Evolutionary conservation across 495 filamentous ascomycete genomes (phyloP).

Genomic region (Lasiosphaeria miniovina): DNA sequence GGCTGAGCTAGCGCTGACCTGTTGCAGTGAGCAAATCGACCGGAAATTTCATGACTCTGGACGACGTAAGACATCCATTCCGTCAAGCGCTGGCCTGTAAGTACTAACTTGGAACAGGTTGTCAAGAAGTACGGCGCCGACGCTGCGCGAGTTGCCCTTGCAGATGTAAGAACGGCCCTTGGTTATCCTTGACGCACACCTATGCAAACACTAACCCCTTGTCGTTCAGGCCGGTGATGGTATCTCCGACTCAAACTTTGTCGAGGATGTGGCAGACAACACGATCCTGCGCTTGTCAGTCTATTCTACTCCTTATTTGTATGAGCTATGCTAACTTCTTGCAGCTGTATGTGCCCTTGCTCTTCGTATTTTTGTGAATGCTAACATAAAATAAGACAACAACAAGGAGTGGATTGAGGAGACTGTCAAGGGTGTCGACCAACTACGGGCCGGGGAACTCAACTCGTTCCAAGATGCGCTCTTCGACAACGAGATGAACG

Average conservation of each 20-base stretch:
- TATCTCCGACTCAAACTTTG: conserved; percentile 95
- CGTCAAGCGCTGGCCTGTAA: too few relatives aligned
- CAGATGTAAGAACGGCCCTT: conserved; percentile 48
- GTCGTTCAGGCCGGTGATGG: conserved; percentile 68
- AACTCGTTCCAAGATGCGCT: conserved; percentile 81
- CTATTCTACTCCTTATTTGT: too few relatives aligned
- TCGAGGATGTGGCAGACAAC: conserved; percentile 88
- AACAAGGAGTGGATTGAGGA: conserved; percentile 94
- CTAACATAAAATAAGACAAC: conserved; percentile 38
- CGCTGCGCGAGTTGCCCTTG: conserved; percentile 84
- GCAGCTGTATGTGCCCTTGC: too few relatives aligned
- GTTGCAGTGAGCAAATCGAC: conserved; percentile 74
- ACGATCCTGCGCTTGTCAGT: conserved; percentile 73
- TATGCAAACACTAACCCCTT: too few relatives aligned
- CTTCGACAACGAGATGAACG: conserved; percentile 92
- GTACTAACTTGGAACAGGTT: conserved; percentile 28
- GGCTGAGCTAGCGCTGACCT: too few relatives aligned
- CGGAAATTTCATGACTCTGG: conserved; percentile 92
- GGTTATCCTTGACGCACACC: too few relatives aligned
- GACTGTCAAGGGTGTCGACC: conserved; percentile 60
- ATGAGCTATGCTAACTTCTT: too few relatives aligned
- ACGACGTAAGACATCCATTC: conserved; percentile 41
- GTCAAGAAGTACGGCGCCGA: conserved; percentile 93
- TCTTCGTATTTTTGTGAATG: too few relatives aligned
- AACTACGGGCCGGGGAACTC: conserved; percentile 68